Base-by-base conservation (phyloP, 2,329 filamentous ascomycete genomes). In the Trichoderma semiorbis region DNA sequence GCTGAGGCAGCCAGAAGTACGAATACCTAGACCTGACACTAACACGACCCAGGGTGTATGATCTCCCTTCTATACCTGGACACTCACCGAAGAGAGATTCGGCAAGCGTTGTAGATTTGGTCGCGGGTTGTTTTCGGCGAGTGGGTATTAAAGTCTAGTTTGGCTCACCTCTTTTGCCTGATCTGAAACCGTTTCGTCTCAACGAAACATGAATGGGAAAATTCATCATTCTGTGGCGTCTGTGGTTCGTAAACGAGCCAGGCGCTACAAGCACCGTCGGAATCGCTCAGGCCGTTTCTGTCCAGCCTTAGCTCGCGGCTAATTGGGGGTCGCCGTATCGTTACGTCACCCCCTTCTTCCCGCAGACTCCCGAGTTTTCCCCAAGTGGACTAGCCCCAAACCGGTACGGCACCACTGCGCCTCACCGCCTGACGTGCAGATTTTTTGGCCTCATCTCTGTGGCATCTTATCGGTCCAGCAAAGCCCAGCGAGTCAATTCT, bases 351-450 rank as follows among this genome's bases (percentile, higher is more conserved):
- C 16, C 30, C 36, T n/a, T 32, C 30, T 24, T 32, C 16, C 18
- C 39, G 32, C 24, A 5, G 61, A 47, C 65, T 66, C 24, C 71
- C 71, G 68, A 72, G 55, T 30, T 66, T 72, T 67, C 62, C 62
- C 71, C 71, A 69, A 34, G 11, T 1, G 7, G 57, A 43, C 28
- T 58, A 28, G 68, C n/a, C 14, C 58, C 34, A 24, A 10, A 34
- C 28, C 36, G 10, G 14, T 11, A 14, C 62, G 60, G 55, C 50
- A 62, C 50, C 58, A 67, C 50, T 72, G 71, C 71, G 68, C 71
- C 71, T 72, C 71, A 72, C 68, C 71, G 71, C 71, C 71, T 72
- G 71, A 72, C 71, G 58, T 72, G 71, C 71, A 72, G 71, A 72
- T 57, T 70, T 71, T 72, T 71, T 68, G 34, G 55, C 43, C 64